Conservation (phyloP, 2,329 filamentous ascomycete genomes). For the Colletotrichum brevisporum region DNA sequence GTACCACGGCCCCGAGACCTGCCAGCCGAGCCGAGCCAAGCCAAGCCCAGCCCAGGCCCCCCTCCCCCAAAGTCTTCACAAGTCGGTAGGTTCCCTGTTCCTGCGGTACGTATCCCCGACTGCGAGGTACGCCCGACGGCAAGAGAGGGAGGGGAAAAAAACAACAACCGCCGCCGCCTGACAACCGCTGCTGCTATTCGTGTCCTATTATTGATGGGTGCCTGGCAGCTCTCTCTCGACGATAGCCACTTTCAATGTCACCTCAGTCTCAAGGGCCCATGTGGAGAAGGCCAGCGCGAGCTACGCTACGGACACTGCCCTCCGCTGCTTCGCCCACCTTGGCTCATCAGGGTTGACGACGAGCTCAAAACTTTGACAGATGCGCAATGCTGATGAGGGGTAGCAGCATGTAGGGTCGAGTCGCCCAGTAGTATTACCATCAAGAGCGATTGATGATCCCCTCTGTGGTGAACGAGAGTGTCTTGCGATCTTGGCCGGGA, state of each 20-base stretch:
- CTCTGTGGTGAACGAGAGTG: background rate
- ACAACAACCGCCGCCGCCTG: background rate
- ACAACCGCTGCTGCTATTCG: background rate
- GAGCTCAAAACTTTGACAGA: background rate
- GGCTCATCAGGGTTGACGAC: background rate
- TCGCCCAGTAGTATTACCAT: background rate
- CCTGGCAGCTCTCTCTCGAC: slow-evolving; percentile 13
- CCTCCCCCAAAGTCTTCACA: slow-evolving; percentile 4
- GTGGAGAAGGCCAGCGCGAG: slow-evolving; percentile 20
- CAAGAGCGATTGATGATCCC: no score
- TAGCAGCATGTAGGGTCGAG: background rate
- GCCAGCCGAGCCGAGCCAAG: slow-evolving; percentile 14
- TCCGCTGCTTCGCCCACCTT: slow-evolving; percentile 11
- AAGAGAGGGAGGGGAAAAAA: background rate
- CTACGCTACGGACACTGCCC: slow-evolving; percentile 5
- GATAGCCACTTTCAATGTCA: slow-evolving; percentile 26
- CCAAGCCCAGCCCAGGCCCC: no score
- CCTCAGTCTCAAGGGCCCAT: slow-evolving; percentile 8
- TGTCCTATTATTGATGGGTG: slow-evolving; percentile 6
- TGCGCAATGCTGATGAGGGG: no score
- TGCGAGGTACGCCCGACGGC: slow-evolving; percentile 16
- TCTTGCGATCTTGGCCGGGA: background rate
- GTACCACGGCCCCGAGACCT: slow-evolving; percentile 19
- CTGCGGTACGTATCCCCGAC: background rate
- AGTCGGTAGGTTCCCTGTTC: slow-evolving; percentile 11